These are phyloP conservation scores for Daldinia loculata DNA, from an alignment of 495 filamentous ascomycete genomes.

Conservation along the genomic window DNA sequence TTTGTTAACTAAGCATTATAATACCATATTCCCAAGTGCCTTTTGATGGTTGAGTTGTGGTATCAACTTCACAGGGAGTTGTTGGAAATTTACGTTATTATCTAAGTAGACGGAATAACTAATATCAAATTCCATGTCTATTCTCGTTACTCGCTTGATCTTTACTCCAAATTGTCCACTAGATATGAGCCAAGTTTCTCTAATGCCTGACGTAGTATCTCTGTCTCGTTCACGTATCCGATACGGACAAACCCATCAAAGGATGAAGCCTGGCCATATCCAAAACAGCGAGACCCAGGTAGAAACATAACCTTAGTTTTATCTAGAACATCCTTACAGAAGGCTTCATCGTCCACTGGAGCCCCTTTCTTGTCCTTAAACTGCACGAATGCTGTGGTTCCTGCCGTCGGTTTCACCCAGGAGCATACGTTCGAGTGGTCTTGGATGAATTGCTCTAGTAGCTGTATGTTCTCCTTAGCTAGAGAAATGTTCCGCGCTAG, in stretches of 20 bases:
- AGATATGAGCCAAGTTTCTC: slow-evolving; percentile 70
- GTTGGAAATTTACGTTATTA: neutral
- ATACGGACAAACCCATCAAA: slow-evolving; percentile 83
- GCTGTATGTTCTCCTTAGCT: slow-evolving; percentile 72
- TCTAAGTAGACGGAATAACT: neutral
- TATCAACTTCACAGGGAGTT: too few species aligned
- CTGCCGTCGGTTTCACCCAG: slow-evolving; percentile 78
- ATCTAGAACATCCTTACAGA: slow-evolving; percentile 74
- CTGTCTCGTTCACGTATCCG: slow-evolving; percentile 78
- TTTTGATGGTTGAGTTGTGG: neutral
- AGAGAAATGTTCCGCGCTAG: slow-evolving; percentile 74
- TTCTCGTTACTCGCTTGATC: neutral
- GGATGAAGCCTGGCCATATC: slow-evolving; percentile 60
- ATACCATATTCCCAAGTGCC: neutral
- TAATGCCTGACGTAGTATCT: slow-evolving; percentile 73
- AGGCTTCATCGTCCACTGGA: slow-evolving; percentile 73
- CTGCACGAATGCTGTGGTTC: slow-evolving; percentile 82
- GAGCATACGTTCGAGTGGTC: slow-evolving; percentile 67
- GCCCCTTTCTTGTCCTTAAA: slow-evolving; percentile 69
- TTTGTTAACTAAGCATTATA: neutral
- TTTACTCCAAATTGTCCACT: slow-evolving; percentile 33
- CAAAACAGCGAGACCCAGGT: slow-evolving; percentile 81
- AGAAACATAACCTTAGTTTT: slow-evolving; percentile 81
- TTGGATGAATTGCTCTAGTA: slow-evolving; percentile 74
- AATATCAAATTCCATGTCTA: neutral